These are phyloP conservation scores for Fusarium sp. DNA, from an alignment of 2,329 filamentous ascomycete genomes.

Conservation along the genomic window DNA sequence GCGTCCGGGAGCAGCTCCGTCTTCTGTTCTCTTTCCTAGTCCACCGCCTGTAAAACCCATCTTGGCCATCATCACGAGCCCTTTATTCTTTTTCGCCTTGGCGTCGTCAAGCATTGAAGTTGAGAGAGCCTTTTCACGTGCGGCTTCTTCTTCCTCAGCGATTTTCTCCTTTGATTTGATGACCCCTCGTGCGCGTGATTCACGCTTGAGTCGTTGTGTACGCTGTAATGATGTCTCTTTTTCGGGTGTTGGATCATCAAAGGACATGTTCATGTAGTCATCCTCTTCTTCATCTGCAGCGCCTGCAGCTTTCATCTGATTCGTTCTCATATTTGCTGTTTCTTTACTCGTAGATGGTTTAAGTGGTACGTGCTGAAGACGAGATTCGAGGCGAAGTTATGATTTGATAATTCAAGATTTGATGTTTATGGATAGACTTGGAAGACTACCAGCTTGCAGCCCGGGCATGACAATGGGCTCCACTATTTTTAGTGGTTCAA, in stretches of 20 bases:
- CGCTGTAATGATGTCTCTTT: constrained; percentile 67
- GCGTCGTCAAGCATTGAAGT: constrained; percentile 75
- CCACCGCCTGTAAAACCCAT: constrained; percentile 89
- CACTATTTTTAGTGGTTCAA: constrained; percentile 20
- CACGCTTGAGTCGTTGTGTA: constrained; percentile 65
- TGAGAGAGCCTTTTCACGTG: constrained; percentile 80
- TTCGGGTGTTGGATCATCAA: constrained; percentile 74
- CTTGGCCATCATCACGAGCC: constrained; percentile 95
- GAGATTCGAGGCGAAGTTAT: neutral
- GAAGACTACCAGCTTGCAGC: neutral
- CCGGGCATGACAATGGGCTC: constrained; percentile 1
- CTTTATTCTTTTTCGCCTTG: constrained; percentile 77
- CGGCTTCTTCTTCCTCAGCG: constrained; percentile 77
- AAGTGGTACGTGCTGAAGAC: neutral
- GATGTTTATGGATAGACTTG: neutral
- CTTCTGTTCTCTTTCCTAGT: constrained; percentile 72
- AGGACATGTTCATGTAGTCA: constrained; percentile 98
- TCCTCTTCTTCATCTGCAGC: constrained; percentile 77
- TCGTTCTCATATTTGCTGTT: constrained; percentile 17
- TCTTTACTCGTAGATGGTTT: neutral
- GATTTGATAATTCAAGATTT: constrained; percentile 9
- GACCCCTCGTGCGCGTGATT: constrained; percentile 75
- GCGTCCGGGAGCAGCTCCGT: constrained; percentile 51
- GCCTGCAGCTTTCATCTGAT: constrained; percentile 24
- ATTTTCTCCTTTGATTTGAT: constrained; percentile 86